Conservation (phyloP, 768 basidiomycete species). For the Omphalotus guepiniiformis region DNA sequence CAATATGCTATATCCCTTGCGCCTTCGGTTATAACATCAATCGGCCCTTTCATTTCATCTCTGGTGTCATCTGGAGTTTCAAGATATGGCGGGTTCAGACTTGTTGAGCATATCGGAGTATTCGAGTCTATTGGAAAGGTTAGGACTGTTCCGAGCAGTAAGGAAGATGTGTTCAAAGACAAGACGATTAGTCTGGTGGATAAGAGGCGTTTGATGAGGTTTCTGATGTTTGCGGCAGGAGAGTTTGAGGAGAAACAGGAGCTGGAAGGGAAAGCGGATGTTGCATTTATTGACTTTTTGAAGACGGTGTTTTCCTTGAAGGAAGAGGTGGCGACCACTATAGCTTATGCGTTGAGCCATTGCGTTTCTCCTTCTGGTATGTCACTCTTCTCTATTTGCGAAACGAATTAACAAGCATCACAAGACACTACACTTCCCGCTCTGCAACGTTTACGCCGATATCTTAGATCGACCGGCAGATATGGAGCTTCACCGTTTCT, state of each 20-base stretch:
- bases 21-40: constrained; percentile 76
- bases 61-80: constrained; percentile 81
- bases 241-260: constrained; percentile 68
- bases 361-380: constrained; percentile 57
- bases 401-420: constrained; percentile 4
- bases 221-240: constrained; percentile 69
- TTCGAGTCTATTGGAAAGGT: constrained; percentile 44
- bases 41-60: constrained; percentile 74
- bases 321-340: constrained; percentile 49
- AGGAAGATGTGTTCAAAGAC: constrained; percentile 91
- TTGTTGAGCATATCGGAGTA: constrained; percentile 68
- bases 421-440: constrained; percentile 66
- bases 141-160: constrained; percentile 79
- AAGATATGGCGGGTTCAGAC: constrained; percentile 86
- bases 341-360: constrained; percentile 78
- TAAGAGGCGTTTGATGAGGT: constrained; percentile 90
- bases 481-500: constrained; percentile 88
- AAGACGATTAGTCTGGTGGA: constrained; percentile 72
- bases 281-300: constrained; percentile 64
- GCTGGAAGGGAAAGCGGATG: constrained; percentile 48
- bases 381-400: constrained; percentile 11
- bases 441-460: constrained; percentile 65
- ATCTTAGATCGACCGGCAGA: constrained; percentile 74
- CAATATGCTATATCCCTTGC: constrained; percentile 85
- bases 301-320: constrained; percentile 58